Evolutionary conservation across 805 yeast genomes (phyloP), one percentile per base, ranked within the genome.

Genomic region (Spathaspora hagerdaliae): DNA sequence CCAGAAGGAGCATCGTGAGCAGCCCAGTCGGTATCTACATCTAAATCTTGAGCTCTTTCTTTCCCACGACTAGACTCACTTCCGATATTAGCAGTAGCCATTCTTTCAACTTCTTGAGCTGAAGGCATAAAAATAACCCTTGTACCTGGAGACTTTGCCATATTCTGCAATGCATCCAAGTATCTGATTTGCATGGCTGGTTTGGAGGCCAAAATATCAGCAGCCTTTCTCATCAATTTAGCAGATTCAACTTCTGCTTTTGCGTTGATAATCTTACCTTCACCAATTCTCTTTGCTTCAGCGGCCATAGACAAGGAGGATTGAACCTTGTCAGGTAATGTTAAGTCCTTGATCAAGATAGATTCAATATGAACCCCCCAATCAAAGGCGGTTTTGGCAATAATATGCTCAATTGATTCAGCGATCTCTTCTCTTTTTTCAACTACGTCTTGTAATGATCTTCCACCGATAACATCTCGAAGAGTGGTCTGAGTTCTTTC

Each of bases 171-270:
- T n/a, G 89, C 89, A 55, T 83, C 90, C 63, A 83, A 73, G 58
- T 83, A 83, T 63, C 90, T 70, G 60, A 83, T 83, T 68, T 83
- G 89, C 86, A 83, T 82, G 27, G 89, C 90, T 11, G 88, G 80
- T 53, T 82, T 82, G 35, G 86, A 80, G 39, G 85, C 84, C 57
- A 83, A 74, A 47, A 83, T 82, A 62, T 83, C 88, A 43, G 89
- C 87, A 27, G 89, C 88, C 63, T 82, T 81, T 68, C 90, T 77
- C 88, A 83, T 83, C 52, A 82, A 74, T 61, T 82, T 82, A 43
- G 89, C 87, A 58, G 81, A 71, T 63, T 83, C 90, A 43, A 83
- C 88, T 66, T 83, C 90, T 14, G 88, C 87, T 61, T 76, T 78
- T 32, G 88, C 88, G 50, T 82, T 79, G 58, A 83, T 83, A 58